These are phyloP conservation scores for Neonectria hederae DNA, from an alignment of 2,329 filamentous ascomycete species.

Conservation along the genomic window DNA sequence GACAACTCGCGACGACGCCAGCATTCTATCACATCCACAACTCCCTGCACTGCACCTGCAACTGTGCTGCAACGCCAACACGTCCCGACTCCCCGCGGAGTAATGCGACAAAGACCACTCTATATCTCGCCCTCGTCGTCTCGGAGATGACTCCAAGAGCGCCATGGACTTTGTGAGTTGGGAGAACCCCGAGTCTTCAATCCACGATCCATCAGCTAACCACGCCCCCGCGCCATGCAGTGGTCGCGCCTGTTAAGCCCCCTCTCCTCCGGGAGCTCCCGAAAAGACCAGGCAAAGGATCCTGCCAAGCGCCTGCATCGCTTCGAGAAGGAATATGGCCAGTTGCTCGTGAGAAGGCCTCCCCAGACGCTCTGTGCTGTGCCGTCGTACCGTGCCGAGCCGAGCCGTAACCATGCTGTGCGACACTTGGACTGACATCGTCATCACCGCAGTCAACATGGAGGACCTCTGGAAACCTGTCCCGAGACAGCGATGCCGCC, in stretches of 20 bases:
- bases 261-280: conserved; percentile 64
- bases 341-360: conserved; percentile 62
- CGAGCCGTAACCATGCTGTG: neutral
- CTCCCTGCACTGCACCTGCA: conserved; percentile 13
- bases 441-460: conserved; percentile 58
- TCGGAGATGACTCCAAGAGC: conserved; percentile 57
- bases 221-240: conserved; percentile 48
- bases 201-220: conserved; percentile 27
- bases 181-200: neutral
- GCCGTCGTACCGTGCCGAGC: neutral
- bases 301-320: conserved; percentile 71
- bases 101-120: conserved; percentile 34
- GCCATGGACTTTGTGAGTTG: conserved; percentile 67
- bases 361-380: neutral
- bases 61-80: conserved; percentile 32
- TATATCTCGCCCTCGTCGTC: conserved; percentile 26
- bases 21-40: neutral
- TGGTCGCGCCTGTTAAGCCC: conserved; percentile 75
- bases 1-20: conserved; percentile 1
- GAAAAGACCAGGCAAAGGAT: conserved; percentile 69
- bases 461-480: conserved; percentile 69
- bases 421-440: conserved; percentile 13
- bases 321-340: conserved; percentile 73
- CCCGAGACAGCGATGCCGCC: conserved; percentile 68
- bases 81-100: conserved; percentile 30